Percentiles rank a stretch among this genome's conserved stretches.
Conservation (phyloP, 2,329 filamentous ascomycete species). For the Aaosphaeria pasadenensis region DNA sequence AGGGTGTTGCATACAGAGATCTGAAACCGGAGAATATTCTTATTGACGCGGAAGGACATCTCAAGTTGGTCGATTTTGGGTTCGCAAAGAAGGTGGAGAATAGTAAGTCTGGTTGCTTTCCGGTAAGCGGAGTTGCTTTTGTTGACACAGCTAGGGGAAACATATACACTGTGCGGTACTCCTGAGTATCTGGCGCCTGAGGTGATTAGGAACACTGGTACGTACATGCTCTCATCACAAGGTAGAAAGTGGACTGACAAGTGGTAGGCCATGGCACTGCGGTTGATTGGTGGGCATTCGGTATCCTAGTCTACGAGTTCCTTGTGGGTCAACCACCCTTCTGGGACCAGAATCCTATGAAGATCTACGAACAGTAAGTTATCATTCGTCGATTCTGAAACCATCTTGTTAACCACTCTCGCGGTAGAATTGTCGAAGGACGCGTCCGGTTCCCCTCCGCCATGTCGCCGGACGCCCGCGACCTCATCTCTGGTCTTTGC, state of each 20-base stretch:
- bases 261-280: conserved; percentile 59
- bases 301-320: conserved; percentile 81
- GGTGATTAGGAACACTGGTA: conserved; percentile 78
- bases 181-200: conserved; percentile 82
- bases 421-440: conserved; percentile 69
- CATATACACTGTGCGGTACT: conserved; percentile 79
- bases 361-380: conserved; percentile 70
- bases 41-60: conserved; percentile 72
- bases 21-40: conserved; percentile 81
- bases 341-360: conserved; percentile 82
- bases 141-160: conserved; percentile 53
- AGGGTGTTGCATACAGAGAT: conserved; percentile 78
- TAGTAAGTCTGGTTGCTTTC: conserved; percentile 33
- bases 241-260: conserved; percentile 13
- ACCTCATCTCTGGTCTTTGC: conserved; percentile 74
- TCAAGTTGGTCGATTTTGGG: conserved; percentile 81
- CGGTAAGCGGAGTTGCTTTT: background rate
- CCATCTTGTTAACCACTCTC: background rate
- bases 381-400: background rate
- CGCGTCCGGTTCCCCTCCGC: conserved; percentile 69
- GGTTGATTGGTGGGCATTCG: conserved; percentile 86
- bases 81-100: conserved; percentile 76
- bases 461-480: conserved; percentile 67
- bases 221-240: conserved; percentile 43
- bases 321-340: conserved; percentile 82